These are phyloP conservation scores for Chlorella sp. DNA, from an alignment of 139 green algal species.

Conservation along the genomic window DNA sequence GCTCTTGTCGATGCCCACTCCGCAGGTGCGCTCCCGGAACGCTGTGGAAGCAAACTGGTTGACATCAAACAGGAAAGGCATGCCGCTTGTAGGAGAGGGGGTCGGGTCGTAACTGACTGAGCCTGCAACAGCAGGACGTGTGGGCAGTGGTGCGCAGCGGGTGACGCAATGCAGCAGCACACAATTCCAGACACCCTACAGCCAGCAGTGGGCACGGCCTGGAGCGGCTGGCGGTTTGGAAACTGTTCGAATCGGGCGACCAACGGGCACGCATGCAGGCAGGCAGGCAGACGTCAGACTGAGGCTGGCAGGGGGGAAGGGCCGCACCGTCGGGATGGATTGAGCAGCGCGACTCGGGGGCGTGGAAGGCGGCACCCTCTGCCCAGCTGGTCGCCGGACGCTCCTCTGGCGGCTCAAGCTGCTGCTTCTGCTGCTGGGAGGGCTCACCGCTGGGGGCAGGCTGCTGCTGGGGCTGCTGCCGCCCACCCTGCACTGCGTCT, in stretches of 20 bases:
- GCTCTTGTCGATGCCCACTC: neutral
- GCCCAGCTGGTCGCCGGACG: neutral
- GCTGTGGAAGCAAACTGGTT: neutral
- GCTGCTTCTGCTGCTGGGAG: neutral
- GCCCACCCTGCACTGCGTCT: no score
- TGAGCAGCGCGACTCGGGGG: neutral
- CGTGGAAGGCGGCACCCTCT: neutral
- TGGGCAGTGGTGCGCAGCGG: no score
- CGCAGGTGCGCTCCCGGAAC: neutral
- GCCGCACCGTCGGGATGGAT: neutral
- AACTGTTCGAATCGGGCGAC: neutral
- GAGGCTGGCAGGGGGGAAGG: no score
- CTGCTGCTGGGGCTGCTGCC: neutral
- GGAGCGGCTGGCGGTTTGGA: neutral
- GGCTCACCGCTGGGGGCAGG: neutral
- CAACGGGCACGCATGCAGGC: no score
- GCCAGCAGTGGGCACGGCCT: no score
- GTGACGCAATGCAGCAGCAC: no score
- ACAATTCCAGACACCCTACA: no score
- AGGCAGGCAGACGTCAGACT: neutral
- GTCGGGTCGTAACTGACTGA: neutral
- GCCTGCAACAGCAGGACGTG: neutral
- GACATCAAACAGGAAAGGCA: conserved; percentile 3
- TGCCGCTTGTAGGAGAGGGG: neutral
- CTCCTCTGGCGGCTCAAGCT: neutral